Evolutionary conservation across 768 basidiomycete species (phyloP).

Genomic region (Rhizopogon vinicolor): DNA sequence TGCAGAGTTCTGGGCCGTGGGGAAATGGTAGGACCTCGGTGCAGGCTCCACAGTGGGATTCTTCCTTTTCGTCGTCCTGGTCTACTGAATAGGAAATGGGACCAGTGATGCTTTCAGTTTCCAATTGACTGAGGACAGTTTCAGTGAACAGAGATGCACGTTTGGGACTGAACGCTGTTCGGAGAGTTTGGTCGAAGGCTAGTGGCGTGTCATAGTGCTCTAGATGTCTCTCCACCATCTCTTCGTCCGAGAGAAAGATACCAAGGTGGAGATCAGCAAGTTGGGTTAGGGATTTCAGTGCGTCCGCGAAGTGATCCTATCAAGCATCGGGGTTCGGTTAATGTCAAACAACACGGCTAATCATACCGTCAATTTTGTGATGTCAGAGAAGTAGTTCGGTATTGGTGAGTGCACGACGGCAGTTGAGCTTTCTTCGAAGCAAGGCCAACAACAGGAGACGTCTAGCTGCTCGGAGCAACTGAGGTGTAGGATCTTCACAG

Average conservation of each 20-base stretch:
- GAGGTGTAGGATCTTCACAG: constrained; percentile 44
- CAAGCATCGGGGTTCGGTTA: background rate
- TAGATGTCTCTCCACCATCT: constrained; percentile 42
- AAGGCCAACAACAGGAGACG: constrained; percentile 54
- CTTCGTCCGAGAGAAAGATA: constrained; percentile 55
- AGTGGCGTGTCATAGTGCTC: constrained; percentile 22
- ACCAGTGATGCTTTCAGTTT: constrained; percentile 9
- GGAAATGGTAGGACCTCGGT: constrained; percentile 19
- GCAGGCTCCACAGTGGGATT: background rate
- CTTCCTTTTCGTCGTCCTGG: constrained; percentile 6
- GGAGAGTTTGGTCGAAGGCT: constrained; percentile 14
- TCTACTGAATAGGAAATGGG: constrained; percentile 19
- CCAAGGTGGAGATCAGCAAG: constrained; percentile 55
- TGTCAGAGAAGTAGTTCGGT: constrained; percentile 42
- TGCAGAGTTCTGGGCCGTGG: constrained; percentile 29
- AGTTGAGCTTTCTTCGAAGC: constrained; percentile 57
- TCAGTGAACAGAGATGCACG: background rate
- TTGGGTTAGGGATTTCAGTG: constrained; percentile 40
- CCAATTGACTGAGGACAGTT: constrained; percentile 21
- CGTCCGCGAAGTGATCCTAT: constrained; percentile 39
- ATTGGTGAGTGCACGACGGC: constrained; percentile 60
- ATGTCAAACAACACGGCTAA: background rate
- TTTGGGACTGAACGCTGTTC: constrained; percentile 7
- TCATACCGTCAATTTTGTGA: constrained; percentile 49
- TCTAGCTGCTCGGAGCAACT: constrained; percentile 58